Evolutionary conservation across 1,284 basidiomycete species (phyloP), one percentile per base, ranked within the genome.

Genomic region (Heterobasidion parviporum): DNA sequence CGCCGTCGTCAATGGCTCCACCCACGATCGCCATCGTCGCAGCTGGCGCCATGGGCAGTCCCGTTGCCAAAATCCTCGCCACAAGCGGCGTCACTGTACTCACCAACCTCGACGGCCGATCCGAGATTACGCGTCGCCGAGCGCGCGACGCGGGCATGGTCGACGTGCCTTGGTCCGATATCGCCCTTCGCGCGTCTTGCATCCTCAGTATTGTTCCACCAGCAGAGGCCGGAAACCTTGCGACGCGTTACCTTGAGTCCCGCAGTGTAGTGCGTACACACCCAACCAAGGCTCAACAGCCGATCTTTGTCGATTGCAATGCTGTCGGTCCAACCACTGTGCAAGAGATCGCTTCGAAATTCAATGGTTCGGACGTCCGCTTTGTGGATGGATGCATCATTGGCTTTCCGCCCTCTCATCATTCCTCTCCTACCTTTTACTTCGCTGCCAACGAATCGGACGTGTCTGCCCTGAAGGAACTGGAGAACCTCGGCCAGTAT

Each of bases 351-450:
- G 73, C 75, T 6, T 63, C 58, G 18, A 64, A 80, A 32, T 81
- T 85, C 60, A 52, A 61, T 7, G 70, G 65, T 5, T 70, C 70
- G 3, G 60, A 66, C 3, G 68, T 80, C 54, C 64, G 64, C 18
- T 80, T 85, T 60, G 62, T 84, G n/a, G 81, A 84, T 66, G 80
- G 75, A 15, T 68, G 74, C 7, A 85, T 84, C 54, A 78, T 83
- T 54, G 82, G 82, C 26, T 74, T 75, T 3, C 80, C 80, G 10
- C 81, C 82, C 3, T 68, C 59, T 47, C 73, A 71, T 10, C 68
- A 61, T 3, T 80, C 79, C 56, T 69, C 79, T 54, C 81, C 82
- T 2, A 78, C 75, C 7, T 74, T 83, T 62, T 83, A 84, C 60
- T 80, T 75, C 8, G 79, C 78, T 14, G 80, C 76, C 8, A 79